Evolutionary conservation across 331 rosid species (phyloP).

Genomic region (Pyrus hybrid): DNA sequence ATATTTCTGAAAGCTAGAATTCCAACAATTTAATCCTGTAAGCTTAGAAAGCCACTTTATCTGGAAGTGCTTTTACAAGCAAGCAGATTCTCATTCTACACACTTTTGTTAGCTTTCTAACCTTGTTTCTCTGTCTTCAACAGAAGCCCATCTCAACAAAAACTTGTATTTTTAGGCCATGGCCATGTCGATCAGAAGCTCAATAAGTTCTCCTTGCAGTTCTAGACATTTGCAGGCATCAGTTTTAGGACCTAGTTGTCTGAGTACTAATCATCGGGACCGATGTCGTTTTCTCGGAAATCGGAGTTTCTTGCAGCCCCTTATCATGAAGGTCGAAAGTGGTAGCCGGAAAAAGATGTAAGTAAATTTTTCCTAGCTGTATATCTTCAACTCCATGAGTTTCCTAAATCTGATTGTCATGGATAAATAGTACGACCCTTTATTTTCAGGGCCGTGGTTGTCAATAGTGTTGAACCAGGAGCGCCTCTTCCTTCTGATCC

Average conservation of each 20-base stretch:
- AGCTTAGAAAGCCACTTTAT: background rate
- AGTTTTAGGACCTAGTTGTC: background rate
- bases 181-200: background rate
- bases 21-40: background rate
- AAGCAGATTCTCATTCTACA: background rate
- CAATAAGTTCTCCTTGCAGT: background rate
- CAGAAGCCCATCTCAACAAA: background rate
- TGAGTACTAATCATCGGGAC: background rate
- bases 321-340: background rate
- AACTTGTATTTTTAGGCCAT: background rate
- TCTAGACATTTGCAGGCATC: background rate
- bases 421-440: background rate
- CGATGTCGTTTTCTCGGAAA: background rate
- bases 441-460: conserved; percentile 28
- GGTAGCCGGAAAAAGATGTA: conserved; percentile 4
- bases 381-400: background rate
- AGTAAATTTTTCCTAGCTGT: background rate
- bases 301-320: background rate
- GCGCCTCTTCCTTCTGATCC: conserved; percentile 19
- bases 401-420: background rate
- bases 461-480: conserved; percentile 20
- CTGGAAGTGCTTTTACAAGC: background rate
- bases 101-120: background rate
- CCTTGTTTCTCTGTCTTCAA: background rate
- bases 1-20: background rate